Percentiles rank a stretch among this genome's conserved stretches.
Conservation (phyloP, 306 rosid genomes). For the Castanospermum australe region DNA sequence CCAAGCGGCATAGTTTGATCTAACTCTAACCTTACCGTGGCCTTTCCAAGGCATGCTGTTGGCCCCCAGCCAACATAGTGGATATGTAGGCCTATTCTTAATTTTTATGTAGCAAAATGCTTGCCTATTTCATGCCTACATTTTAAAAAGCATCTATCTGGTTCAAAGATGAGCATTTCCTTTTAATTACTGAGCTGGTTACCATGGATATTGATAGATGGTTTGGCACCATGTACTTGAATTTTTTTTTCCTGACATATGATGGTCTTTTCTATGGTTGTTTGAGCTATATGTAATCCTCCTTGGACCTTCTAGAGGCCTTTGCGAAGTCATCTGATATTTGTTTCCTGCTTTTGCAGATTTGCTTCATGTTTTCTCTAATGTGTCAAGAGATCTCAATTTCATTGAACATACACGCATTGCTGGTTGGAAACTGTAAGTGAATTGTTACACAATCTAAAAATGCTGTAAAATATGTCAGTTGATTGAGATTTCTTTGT, state of each 20-base stretch:
- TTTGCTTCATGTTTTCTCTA: slow-evolving; percentile 86
- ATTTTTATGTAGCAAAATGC: background rate
- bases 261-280: background rate
- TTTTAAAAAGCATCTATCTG: background rate
- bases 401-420: slow-evolving; percentile 78
- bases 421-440: slow-evolving; percentile 93
- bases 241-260: background rate
- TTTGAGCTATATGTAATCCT: background rate
- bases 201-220: background rate
- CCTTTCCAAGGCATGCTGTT: no score
- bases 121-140: background rate
- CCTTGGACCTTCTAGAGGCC: background rate
- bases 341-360: slow-evolving; percentile 52
- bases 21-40: no score
- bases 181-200: background rate
- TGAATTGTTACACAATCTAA: slow-evolving; percentile 11
- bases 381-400: slow-evolving; percentile 76
- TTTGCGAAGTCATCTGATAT: slow-evolving; percentile 26
- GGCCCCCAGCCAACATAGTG: no score
- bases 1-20: no score
- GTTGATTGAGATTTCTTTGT: slow-evolving; percentile 16
- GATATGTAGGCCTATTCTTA: background rate
- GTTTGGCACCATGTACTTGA: background rate
- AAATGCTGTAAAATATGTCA: background rate
- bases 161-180: background rate